These are phyloP conservation scores for Zymoseptoria crescenta DNA, from an alignment of 2,329 filamentous ascomycete genomes.

Conservation along the genomic window DNA sequence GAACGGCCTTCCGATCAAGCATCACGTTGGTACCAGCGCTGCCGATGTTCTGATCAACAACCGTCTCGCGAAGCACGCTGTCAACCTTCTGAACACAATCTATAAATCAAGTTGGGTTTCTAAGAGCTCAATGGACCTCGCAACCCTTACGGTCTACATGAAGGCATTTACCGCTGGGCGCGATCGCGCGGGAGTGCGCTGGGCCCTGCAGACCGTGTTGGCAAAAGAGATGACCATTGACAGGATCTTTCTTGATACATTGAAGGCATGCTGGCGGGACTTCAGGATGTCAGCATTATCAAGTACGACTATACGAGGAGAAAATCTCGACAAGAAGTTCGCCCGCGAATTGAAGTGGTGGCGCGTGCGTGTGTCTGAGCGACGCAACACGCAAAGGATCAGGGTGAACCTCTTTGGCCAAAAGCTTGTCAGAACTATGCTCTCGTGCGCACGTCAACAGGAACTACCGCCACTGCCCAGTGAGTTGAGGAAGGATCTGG, in stretches of 20 bases:
- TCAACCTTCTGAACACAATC: conserved; percentile 25
- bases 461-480: neutral
- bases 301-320: neutral
- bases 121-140: conserved; percentile 21
- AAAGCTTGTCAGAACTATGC: conserved; percentile 10
- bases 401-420: conserved; percentile 11
- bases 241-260: conserved; percentile 14
- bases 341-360: neutral
- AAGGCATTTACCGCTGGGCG: conserved; percentile 21
- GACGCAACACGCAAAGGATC: conserved; percentile 8
- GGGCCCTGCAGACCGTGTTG: conserved; percentile 25
- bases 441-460: neutral
- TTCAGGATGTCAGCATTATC: neutral
- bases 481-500: neutral
- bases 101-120: conserved; percentile 18
- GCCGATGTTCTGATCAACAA: conserved; percentile 25
- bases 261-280: neutral
- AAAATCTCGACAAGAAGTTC: neutral
- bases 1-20: conserved; percentile 19
- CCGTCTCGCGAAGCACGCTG: conserved; percentile 16
- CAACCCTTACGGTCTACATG: conserved; percentile 27
- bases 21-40: conserved; percentile 24
- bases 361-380: conserved; percentile 3
- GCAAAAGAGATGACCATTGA: conserved; percentile 23
- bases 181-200: conserved; percentile 19